These are phyloP conservation scores for Backusella luteola DNA, from an alignment of 192 early-diverging fungal genomes.

Conservation along the genomic window DNA sequence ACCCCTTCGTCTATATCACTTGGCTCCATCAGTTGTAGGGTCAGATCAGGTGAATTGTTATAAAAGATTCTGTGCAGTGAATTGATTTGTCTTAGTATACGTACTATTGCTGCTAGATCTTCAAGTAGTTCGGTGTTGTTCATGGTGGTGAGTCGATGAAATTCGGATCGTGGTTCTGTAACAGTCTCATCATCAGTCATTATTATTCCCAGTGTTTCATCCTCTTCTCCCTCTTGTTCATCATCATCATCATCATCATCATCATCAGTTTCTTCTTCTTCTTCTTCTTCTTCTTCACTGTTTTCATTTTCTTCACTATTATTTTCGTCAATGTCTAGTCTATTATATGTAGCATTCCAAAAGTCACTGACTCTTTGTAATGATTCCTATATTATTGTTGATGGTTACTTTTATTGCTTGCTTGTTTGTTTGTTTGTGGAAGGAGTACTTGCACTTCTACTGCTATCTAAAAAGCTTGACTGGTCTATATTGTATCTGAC, in stretches of 20 bases:
- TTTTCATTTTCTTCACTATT: background rate
- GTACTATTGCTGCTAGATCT: constrained; percentile 5
- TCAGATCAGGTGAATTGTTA: background rate
- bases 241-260: background rate
- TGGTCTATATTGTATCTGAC: background rate
- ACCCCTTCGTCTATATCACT: background rate
- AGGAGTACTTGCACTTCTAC: background rate
- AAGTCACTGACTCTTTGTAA: background rate
- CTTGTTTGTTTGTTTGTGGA: background rate
- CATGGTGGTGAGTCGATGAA: background rate
- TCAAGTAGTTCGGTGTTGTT: constrained; percentile 8
- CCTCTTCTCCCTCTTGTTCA: background rate
- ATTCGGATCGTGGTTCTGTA: background rate
- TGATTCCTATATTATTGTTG: background rate
- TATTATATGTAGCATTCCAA: background rate
- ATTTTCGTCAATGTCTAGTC: background rate
- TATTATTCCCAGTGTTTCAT: background rate
- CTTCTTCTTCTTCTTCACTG: background rate
- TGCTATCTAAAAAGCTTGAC: background rate
- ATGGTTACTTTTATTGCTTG: background rate
- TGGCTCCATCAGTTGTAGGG: background rate
- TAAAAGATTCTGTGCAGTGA: background rate
- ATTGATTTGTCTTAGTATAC: constrained; percentile 10
- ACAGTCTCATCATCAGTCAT: constrained; percentile 2
- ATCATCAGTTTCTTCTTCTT: background rate